phyloP scores from a whole-genome alignment of 202 grass and related monocot genomes.

The Carex sylvatica region DNA sequence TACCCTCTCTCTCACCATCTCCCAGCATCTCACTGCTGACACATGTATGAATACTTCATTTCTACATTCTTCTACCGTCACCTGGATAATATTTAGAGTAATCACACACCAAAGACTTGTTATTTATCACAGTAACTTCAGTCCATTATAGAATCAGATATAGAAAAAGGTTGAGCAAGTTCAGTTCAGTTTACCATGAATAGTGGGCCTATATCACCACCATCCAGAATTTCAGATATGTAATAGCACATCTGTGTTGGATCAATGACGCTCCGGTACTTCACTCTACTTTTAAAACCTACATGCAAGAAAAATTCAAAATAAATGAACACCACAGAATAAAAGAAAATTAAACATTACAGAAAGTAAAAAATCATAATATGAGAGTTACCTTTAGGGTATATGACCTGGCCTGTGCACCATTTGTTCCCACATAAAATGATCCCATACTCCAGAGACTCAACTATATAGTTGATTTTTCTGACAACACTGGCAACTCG shows the following conservation, averaged over 20 bases:
- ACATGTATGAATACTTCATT: slow-evolving; percentile 66
- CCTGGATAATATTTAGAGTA: slow-evolving; percentile 34
- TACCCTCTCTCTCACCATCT: slow-evolving; percentile 85
- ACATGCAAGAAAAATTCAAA: slow-evolving; percentile 27
- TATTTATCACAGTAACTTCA: background rate
- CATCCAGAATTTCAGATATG: slow-evolving; percentile 88
- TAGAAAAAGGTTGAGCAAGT: slow-evolving; percentile 2
- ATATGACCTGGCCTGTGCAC: slow-evolving; percentile 72
- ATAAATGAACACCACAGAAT: slow-evolving; percentile 14
- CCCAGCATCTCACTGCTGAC: slow-evolving; percentile 74
- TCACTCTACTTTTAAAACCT: slow-evolving; percentile 95
- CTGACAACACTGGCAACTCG: slow-evolving; percentile 77
- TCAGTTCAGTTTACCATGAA: slow-evolving; percentile 65
- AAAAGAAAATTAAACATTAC: slow-evolving; percentile 19
- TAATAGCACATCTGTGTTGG: slow-evolving; percentile 73
- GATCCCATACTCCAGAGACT: slow-evolving; percentile 72
- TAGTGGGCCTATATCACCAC: slow-evolving; percentile 62
- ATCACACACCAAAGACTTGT: background rate
- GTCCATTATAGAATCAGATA: slow-evolving; percentile 19
- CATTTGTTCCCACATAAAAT: slow-evolving; percentile 64
- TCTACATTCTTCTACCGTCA: slow-evolving; percentile 64
- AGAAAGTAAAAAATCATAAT: slow-evolving; percentile 22
- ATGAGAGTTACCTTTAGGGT: slow-evolving; percentile 66
- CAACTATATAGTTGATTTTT: slow-evolving; percentile 64
- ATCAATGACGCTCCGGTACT: slow-evolving; percentile 70